Base-by-base conservation (phyloP, 495 filamentous ascomycete species). In the Elasticomyces elasticus region DNA sequence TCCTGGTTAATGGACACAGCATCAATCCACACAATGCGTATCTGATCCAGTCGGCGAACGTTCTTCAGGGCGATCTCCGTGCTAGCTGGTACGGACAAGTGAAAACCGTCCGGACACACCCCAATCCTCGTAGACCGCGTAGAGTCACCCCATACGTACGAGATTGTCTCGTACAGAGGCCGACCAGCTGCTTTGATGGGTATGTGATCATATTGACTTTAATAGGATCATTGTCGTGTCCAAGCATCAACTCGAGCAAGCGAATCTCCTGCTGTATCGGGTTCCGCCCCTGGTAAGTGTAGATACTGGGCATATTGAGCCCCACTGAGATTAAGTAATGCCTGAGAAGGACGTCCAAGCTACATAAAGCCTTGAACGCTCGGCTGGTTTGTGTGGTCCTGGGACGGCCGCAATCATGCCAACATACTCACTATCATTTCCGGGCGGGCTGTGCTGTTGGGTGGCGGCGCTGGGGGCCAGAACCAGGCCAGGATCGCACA, bases 1-100 rank as follows among this genome's bases (percentile, higher is more conserved):
- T 59, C 23, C 45, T 62, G 59, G 51, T 55, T 51, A 38, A 59
- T 62, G 45, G 49, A 59, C 23, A 62, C 24, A 6, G 55, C 54
- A 40, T 62, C 59, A 31, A 46, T 23, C 54, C 54, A 56, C 1
- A 56, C 24, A 11, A 46, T 33, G 19, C 20, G n/a, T 3, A 10
- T 40, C 3, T 19, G 23, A 10, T 28, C n/a, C n/a, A 12, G 9
- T 24, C n/a, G 3, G 27, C 48, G 48, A 10, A 51, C 26, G n/a
- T 33, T 9, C 40, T 43, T n/a, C 13, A 43, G 40, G 6, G 20
- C 40, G 20, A 17, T 17, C 40, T 43, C 6, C 7, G 30, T 33
- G 30, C 30, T 33, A 7, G 30, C 30, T 7, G 30, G 30, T 15
- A 33, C 30, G 30, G 7, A 33, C 7, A 43, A 17, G 7, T 23